phyloP scores from a whole-genome alignment of 768 basidiomycete species.

The Flagelloscypha sp. region DNA sequence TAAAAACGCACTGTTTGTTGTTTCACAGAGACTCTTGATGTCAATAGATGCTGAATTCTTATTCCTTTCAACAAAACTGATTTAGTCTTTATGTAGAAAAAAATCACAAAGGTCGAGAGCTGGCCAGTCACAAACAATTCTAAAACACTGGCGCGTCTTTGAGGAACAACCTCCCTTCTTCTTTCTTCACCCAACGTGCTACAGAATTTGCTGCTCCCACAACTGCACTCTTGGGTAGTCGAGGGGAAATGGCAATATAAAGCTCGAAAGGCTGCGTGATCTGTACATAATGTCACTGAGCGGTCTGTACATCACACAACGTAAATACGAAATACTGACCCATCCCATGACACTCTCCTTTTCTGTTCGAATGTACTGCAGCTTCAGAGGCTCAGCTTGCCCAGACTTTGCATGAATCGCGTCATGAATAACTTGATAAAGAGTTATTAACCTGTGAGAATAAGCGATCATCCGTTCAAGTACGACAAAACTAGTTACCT shows the following conservation, averaged over 20 bases:
- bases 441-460: constrained; percentile 57
- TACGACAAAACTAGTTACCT: constrained; percentile 33
- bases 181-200: constrained; percentile 84
- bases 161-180: constrained; percentile 76
- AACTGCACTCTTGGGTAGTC: constrained; percentile 79
- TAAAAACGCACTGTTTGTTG: too few relatives aligned
- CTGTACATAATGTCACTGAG: constrained; percentile 30
- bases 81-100: background rate
- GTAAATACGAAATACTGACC: constrained; percentile 50
- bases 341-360: constrained; percentile 90
- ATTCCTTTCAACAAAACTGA: too few relatives aligned
- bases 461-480: constrained; percentile 1
- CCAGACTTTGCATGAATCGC: constrained; percentile 86
- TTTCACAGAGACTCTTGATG: too few relatives aligned
- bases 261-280: constrained; percentile 92
- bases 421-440: constrained; percentile 86
- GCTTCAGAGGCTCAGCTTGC: constrained; percentile 69
- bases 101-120: background rate
- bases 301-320: background rate
- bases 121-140: background rate
- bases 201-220: constrained; percentile 87
- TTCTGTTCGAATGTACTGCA: constrained; percentile 81
- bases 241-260: constrained; percentile 75
- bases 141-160: constrained; percentile 86
- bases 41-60: too few relatives aligned